Evolutionary conservation across 2,329 filamentous ascomycete genomes (phyloP), one percentile per base, ranked within the genome.

Genomic region (Diaporthe destruens): DNA sequence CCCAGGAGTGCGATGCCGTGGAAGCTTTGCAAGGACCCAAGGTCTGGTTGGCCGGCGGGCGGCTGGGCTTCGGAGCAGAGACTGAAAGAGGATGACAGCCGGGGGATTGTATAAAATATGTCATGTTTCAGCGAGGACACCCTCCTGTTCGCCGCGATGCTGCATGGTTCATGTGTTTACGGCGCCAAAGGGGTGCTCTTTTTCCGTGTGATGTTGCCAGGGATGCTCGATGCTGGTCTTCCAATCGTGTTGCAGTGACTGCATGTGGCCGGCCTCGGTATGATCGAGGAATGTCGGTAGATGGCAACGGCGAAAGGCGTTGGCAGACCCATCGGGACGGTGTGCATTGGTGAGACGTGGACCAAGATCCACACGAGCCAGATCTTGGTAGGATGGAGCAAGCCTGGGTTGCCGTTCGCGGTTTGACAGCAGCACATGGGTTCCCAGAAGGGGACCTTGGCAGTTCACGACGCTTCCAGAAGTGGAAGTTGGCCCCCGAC

Each of bases 271-370:
- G 20, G 18, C 44, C n/a, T 51, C 61, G 39, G n/a, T n/a, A 36
- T 3, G 53, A 16, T 25, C 32, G 14, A 53, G 61, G 47, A 53
- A 39, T 53, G 23, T 53, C 61, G 61, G 61, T 66, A 53, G 61
- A 66, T 53, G 32, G 29, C 6, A 23, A 23, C 44, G 47, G 32
- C 61, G 32, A 53, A 66, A 39, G 20, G 32, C 25, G 47, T 39
- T 47, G 20, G n/a, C 61, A 66, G 18, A 34, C 59, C 36, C 29
- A 32, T 66, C 39, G 61, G 32, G 61, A 51, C 39, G 61, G 53
- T 14, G 47, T 66, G 61, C 61, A 66, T 66, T 66, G 32, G 61
- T 66, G 61, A 53, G 47, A 66, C 61, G 32, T 66, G 61, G 25
- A 39, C 61, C 47, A 66, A 66, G 61, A 53, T 53, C 32, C 47